Evolutionary conservation across 805 yeast genomes (phyloP).

Genomic region (Brettanomyces nanus): DNA sequence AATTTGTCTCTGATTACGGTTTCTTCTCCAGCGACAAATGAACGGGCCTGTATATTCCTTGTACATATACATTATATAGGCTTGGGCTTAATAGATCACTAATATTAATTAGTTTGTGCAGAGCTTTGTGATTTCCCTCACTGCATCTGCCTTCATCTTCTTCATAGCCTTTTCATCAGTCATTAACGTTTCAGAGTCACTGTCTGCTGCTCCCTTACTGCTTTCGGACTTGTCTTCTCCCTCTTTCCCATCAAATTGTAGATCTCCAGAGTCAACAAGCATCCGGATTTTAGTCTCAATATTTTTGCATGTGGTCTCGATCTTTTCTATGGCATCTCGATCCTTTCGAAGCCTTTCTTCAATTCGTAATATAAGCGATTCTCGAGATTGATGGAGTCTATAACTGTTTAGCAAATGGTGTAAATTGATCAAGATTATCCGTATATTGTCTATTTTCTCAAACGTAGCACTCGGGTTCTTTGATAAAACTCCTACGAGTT

Average conservation of each 20-base stretch:
- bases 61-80: too few species aligned
- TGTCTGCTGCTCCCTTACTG: background rate
- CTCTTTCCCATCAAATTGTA: constrained; percentile 6
- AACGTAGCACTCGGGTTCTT: constrained; percentile 58
- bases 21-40: background rate
- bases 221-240: background rate
- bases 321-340: constrained; percentile 29
- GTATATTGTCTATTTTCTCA: constrained; percentile 66
- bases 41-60: too few species aligned
- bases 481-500: constrained; percentile 69
- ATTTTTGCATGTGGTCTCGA: constrained; percentile 32
- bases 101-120: too few species aligned
- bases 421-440: constrained; percentile 75
- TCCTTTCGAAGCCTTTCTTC: constrained; percentile 48
- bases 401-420: constrained; percentile 90
- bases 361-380: constrained; percentile 70
- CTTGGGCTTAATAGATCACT: too few species aligned
- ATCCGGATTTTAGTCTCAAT: constrained; percentile 30
- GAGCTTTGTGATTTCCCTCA: background rate
- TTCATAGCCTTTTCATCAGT: background rate
- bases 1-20: constrained; percentile 9
- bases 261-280: constrained; percentile 13
- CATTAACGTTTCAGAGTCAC: background rate
- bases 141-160: background rate
- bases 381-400: constrained; percentile 92